Evolutionary conservation across 2,329 filamentous ascomycete species (phyloP).

Genomic region (Fusarium hostae): DNA sequence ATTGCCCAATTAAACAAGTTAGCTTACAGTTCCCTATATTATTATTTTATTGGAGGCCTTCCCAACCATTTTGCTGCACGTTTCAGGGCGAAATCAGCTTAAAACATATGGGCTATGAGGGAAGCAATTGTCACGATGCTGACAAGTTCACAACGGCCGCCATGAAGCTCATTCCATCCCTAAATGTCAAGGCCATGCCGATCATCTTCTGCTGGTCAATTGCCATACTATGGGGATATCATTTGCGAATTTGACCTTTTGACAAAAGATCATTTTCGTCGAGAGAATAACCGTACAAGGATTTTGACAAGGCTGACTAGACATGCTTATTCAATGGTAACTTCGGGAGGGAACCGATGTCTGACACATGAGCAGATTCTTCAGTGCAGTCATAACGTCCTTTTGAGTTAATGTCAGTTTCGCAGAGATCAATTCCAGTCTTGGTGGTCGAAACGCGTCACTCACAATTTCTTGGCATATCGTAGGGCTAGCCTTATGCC

Average conservation of each 20-base stretch:
- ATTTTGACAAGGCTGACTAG: not conserved
- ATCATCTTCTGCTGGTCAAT: too few species aligned
- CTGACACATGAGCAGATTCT: not conserved
- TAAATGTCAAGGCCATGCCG: not conserved
- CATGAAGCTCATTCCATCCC: slow-evolving; percentile 4
- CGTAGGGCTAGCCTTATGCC: slow-evolving; percentile 5
- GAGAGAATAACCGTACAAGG: not conserved
- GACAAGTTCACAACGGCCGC: slow-evolving; percentile 20
- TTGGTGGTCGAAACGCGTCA: not conserved
- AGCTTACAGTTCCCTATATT: not conserved
- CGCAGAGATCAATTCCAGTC: not conserved
- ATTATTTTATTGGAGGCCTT: slow-evolving; percentile 9
- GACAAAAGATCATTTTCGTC: not conserved
- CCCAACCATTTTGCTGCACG: not conserved
- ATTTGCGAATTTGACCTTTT: not conserved
- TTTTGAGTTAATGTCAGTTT: too few species aligned
- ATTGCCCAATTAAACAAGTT: not conserved
- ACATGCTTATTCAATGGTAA: not conserved
- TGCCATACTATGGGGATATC: not conserved
- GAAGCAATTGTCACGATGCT: not conserved
- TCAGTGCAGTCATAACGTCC: rapidly evolving
- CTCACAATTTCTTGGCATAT: too few species aligned
- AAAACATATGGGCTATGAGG: slow-evolving; percentile 3
- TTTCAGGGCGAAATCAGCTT: slow-evolving; percentile 8
- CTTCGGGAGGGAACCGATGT: not conserved